A percentile compares a stretch with the other conserved stretches of the same genome.
Evolutionary conservation across 352 stramenopile species (phyloP).

Genomic region (Phytophthora quininea): DNA sequence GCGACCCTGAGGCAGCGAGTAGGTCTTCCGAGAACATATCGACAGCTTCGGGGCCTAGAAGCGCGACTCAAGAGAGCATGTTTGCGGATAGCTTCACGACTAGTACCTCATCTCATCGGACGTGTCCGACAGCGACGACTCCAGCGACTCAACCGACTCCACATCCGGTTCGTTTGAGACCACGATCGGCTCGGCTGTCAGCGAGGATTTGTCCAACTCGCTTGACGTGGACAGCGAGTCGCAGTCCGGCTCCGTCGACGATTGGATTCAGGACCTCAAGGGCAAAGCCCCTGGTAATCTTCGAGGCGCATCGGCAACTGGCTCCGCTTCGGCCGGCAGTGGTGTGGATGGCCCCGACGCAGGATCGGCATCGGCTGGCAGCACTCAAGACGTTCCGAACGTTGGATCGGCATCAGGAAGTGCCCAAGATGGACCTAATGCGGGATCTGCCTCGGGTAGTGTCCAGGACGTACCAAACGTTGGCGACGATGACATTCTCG

Average conservation of each 20-base stretch:
- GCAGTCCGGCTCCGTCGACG: not conserved
- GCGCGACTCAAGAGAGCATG: not conserved
- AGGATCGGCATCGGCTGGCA: not conserved
- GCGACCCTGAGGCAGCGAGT: not conserved
- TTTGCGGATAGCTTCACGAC: not conserved
- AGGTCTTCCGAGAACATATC: not conserved
- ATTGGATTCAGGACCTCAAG: not conserved
- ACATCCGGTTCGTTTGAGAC: not conserved
- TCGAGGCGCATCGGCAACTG: not conserved
- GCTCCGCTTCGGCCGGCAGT: not conserved
- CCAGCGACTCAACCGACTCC: not conserved
- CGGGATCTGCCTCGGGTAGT: not conserved
- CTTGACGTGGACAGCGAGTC: not conserved
- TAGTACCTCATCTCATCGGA: not conserved
- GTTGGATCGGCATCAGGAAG: not conserved
- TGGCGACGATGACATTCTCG: too few relatives aligned
- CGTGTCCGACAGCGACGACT: too few relatives aligned
- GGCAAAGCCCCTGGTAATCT: not conserved
- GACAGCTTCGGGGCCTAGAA: not conserved
- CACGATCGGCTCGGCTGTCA: not conserved
- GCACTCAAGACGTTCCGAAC: not conserved
- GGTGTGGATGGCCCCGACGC: not conserved
- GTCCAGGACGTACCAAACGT: not conserved
- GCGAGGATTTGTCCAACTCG: not conserved
- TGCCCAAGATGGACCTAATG: not conserved